Percentiles rank a stretch among this genome's conserved stretches.
phyloP scores from a whole-genome alignment of 495 filamentous ascomycete species.

The Lineolata rhizophorae region DNA sequence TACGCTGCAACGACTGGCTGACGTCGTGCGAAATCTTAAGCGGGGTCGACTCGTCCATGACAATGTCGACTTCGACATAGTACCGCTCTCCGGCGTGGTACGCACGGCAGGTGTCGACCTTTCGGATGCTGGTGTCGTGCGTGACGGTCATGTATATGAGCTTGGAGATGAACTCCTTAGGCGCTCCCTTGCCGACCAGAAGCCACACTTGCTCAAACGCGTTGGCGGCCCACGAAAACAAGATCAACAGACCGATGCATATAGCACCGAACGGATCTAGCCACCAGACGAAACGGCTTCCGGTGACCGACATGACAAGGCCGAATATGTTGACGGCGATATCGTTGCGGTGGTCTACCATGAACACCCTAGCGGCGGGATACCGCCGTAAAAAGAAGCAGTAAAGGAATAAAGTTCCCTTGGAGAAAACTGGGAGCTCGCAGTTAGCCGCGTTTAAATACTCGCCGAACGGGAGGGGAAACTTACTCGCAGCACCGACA shows the following conservation, averaged over 20 bases:
- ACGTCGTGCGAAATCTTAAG: slow-evolving; percentile 32
- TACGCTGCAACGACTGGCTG: slow-evolving; percentile 28
- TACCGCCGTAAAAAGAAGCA: too few relatives aligned
- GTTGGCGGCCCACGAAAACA: slow-evolving; percentile 31
- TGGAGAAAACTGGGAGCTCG: too few relatives aligned
- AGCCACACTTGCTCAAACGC: slow-evolving; percentile 35
- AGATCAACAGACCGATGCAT: slow-evolving; percentile 29
- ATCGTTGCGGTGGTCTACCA: too few relatives aligned
- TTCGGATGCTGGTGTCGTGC: slow-evolving; percentile 26
- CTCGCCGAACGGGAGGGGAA: too few relatives aligned
- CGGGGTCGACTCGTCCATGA: slow-evolving; percentile 28
- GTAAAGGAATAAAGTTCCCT: too few relatives aligned
- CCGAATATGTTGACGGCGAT: too few relatives aligned
- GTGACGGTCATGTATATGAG: slow-evolving; percentile 33
- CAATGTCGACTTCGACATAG: slow-evolving; percentile 35
- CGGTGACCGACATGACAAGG: slow-evolving; percentile 33
- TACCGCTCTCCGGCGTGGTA: slow-evolving; percentile 33
- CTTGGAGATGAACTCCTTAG: slow-evolving; percentile 31
- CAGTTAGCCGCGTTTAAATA: too few relatives aligned
- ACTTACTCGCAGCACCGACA: too few relatives aligned
- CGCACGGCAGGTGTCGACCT: slow-evolving; percentile 31
- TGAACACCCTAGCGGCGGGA: too few relatives aligned
- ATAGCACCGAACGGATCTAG: slow-evolving; percentile 33
- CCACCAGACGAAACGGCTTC: slow-evolving; percentile 30
- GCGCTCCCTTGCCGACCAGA: slow-evolving; percentile 30